Conservation (phyloP, 352 stramenopile species). For the Phytophthora hibernalis region DNA sequence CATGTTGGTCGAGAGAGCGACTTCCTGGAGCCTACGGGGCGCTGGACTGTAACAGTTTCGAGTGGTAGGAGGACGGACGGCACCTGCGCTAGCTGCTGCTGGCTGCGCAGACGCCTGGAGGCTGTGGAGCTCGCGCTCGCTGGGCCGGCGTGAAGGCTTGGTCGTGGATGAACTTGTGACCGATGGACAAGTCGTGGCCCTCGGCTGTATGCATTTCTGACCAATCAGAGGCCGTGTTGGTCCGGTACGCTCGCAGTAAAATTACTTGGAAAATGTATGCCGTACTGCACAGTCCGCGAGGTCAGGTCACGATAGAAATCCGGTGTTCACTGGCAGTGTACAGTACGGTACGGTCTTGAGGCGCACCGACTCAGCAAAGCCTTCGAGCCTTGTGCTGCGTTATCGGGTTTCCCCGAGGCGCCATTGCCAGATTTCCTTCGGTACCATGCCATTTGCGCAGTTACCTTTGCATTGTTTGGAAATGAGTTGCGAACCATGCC, state of each 20-base stretch:
- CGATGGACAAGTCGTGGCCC: slow-evolving; percentile 21
- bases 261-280: slow-evolving; percentile 25
- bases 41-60: slow-evolving; percentile 20
- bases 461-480: neutral
- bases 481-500: neutral
- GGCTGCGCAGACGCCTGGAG: slow-evolving; percentile 27
- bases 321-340: neutral
- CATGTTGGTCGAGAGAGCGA: slow-evolving; percentile 23
- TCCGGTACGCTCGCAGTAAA: slow-evolving; percentile 25
- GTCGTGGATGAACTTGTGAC: slow-evolving; percentile 17
- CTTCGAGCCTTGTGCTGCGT: too few species aligned
- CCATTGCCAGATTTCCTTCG: neutral
- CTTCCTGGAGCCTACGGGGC: slow-evolving; percentile 4
- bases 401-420: too few species aligned
- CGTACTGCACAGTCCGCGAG: slow-evolving; percentile 4
- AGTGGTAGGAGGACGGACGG: slow-evolving; percentile 1
- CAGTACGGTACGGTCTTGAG: too few species aligned
- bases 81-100: slow-evolving; percentile 27
- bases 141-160: slow-evolving; percentile 26
- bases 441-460: too few species aligned
- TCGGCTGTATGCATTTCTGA: slow-evolving; percentile 7
- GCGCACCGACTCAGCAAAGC: too few species aligned
- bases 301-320: neutral
- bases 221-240: slow-evolving; percentile 27
- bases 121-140: slow-evolving; percentile 43